phyloP scores from a whole-genome alignment of 495 filamentous ascomycete genomes.

The Cairneyella variabilis region DNA sequence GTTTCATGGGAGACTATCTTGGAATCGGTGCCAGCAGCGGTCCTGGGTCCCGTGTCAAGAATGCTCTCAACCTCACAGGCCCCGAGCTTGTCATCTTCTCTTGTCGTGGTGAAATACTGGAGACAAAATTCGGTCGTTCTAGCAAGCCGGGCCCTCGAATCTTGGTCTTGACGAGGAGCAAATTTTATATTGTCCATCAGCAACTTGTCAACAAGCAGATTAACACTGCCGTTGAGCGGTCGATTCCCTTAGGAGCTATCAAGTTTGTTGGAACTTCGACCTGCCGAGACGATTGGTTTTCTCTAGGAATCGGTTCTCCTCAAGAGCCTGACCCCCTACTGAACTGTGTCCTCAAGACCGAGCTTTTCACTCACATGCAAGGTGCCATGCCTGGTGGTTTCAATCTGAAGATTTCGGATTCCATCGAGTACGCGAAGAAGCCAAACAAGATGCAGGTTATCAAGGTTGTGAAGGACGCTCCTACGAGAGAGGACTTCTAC shows the following conservation, averaged over 20 bases:
- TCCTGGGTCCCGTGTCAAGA: slow-evolving; percentile 76
- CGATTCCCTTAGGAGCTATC: slow-evolving; percentile 78
- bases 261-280: slow-evolving; percentile 78
- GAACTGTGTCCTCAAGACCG: slow-evolving; percentile 93
- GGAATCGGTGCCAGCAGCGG: slow-evolving; percentile 78
- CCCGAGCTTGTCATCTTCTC: slow-evolving; percentile 83
- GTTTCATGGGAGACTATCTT: slow-evolving; percentile 95
- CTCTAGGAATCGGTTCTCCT: slow-evolving; percentile 77
- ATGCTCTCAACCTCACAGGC: slow-evolving; percentile 53
- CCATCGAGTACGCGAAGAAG: slow-evolving; percentile 97
- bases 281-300: slow-evolving; percentile 93
- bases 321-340: slow-evolving; percentile 90
- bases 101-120: slow-evolving; percentile 79
- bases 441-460: slow-evolving; percentile 84
- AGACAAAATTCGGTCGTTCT: slow-evolving; percentile 92
- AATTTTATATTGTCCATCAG: slow-evolving; percentile 85
- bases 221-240: slow-evolving; percentile 74
- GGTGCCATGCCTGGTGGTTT: slow-evolving; percentile 65
- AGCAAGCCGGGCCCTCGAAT: slow-evolving; percentile 88
- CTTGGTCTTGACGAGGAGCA: slow-evolving; percentile 77
- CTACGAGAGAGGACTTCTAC: slow-evolving; percentile 73
- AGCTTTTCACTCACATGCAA: slow-evolving; percentile 89
- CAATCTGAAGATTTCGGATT: slow-evolving; percentile 75
- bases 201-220: slow-evolving; percentile 77
- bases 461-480: slow-evolving; percentile 83